Conservation (phyloP, 805 yeast species). For the Ogataea methanolica region DNA sequence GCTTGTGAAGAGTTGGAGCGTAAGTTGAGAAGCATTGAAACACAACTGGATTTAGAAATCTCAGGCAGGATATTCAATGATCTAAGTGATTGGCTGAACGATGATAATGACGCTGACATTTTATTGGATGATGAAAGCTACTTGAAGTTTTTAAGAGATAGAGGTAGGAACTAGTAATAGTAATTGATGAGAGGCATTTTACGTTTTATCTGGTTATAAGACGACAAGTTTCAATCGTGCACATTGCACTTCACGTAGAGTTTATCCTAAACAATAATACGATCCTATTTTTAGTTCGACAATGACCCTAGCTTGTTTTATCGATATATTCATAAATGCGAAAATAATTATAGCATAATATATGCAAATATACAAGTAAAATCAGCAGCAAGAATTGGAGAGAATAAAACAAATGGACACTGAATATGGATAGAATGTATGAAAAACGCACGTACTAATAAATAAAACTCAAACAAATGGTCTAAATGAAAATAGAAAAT, state of each 20-base stretch:
- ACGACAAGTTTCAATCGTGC: too few relatives aligned
- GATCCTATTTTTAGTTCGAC: too few relatives aligned
- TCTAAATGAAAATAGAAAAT: background rate
- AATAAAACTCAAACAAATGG: background rate
- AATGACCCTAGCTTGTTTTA: too few relatives aligned
- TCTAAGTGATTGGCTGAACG: constrained; percentile 59
- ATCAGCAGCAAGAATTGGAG: background rate
- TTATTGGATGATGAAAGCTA: constrained; percentile 25
- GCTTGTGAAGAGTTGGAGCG: constrained; percentile 68
- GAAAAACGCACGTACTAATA: too few relatives aligned
- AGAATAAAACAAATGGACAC: background rate
- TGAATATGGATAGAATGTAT: background rate
- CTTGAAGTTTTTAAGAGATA: constrained; percentile 6
- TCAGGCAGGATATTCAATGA: constrained; percentile 59
- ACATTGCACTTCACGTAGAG: too few relatives aligned
- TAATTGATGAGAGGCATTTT: too few relatives aligned
- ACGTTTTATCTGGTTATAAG: too few relatives aligned
- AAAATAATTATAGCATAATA: background rate
- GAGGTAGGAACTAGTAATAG: background rate
- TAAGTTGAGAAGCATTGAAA: constrained; percentile 57
- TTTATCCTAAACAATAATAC: too few relatives aligned
- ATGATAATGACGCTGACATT: constrained; percentile 38
- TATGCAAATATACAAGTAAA: background rate
- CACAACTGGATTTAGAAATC: constrained; percentile 49
- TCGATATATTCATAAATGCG: too few relatives aligned